Percentiles rank a stretch among this genome's conserved stretches.
These are phyloP conservation scores for Xanthoconium separans DNA, from an alignment of 1,284 basidiomycete species.

Conservation along the genomic window DNA sequence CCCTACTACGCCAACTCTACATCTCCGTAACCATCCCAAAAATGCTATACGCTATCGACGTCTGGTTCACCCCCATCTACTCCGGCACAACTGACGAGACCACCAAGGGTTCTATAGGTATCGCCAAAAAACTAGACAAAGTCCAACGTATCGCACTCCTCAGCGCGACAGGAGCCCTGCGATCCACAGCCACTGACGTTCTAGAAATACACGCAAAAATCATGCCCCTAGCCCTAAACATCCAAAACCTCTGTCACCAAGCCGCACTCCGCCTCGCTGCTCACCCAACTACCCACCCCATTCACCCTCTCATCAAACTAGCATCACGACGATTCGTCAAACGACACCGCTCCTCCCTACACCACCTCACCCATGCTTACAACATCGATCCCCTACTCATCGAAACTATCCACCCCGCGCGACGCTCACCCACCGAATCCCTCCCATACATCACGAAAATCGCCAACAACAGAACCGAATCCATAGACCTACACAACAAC, in stretches of 20 bases:
- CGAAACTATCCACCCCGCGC: too few species aligned
- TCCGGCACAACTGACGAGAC: fast-evolving
- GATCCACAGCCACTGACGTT: background rate
- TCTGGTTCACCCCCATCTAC: background rate
- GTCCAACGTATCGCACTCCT: background rate
- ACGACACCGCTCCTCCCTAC: too few species aligned
- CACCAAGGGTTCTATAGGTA: background rate
- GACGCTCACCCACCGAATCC: too few species aligned
- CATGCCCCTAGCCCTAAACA: background rate
- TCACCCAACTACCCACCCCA: background rate
- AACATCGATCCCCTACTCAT: too few species aligned
- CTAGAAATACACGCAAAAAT: background rate
- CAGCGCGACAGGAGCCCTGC: background rate
- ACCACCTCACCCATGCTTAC: too few species aligned
- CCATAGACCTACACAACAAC: too few species aligned
- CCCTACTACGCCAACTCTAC: background rate
- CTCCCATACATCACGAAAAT: too few species aligned
- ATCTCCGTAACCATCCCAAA: background rate
- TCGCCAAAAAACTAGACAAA: background rate
- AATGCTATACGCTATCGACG: background rate
- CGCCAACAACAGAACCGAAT: fast-evolving
- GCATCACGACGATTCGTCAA: too few species aligned
- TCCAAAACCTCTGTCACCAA: background rate
- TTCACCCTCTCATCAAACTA: too few species aligned
- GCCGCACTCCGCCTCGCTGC: background rate